Percentiles rank a stretch among this genome's conserved stretches.
These are phyloP conservation scores for Eucalyptus cloeziana DNA, from an alignment of 345 rosid species.

Conservation along the genomic window DNA sequence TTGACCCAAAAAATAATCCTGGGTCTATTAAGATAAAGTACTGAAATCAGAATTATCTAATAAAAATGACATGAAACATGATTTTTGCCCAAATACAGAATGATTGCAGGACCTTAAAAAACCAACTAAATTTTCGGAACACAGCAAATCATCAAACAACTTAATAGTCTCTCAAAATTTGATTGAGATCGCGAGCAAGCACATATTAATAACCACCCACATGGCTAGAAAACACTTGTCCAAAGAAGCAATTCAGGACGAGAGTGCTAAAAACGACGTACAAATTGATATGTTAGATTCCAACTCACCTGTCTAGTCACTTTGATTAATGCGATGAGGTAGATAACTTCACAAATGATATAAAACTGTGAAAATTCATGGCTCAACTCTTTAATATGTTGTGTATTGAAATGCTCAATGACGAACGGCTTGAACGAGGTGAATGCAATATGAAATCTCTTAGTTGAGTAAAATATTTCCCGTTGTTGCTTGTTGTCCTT, in stretches of 20 bases:
- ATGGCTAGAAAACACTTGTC: background rate
- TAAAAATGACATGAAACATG: background rate
- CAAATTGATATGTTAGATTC: accelerated
- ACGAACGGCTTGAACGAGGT: accelerated
- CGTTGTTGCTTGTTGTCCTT: accelerated
- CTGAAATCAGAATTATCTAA: background rate
- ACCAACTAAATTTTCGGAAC: background rate
- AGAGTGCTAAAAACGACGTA: background rate
- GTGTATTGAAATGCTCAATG: no score
- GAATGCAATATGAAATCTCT: background rate
- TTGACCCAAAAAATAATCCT: background rate
- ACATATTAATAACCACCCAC: background rate
- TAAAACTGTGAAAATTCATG: accelerated
- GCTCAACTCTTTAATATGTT: accelerated
- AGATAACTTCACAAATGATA: background rate
- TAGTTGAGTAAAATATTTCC: background rate
- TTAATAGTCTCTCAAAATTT: accelerated
- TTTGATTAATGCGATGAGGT: accelerated
- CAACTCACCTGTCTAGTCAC: accelerated
- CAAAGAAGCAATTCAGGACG: background rate
- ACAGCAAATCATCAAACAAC: background rate
- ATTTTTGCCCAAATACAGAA: background rate
- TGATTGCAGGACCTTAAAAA: background rate
- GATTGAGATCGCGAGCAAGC: background rate
- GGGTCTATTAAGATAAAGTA: background rate